phyloP scores from a whole-genome alignment of 441 rosid genomes.

The Pelargonium australe region DNA sequence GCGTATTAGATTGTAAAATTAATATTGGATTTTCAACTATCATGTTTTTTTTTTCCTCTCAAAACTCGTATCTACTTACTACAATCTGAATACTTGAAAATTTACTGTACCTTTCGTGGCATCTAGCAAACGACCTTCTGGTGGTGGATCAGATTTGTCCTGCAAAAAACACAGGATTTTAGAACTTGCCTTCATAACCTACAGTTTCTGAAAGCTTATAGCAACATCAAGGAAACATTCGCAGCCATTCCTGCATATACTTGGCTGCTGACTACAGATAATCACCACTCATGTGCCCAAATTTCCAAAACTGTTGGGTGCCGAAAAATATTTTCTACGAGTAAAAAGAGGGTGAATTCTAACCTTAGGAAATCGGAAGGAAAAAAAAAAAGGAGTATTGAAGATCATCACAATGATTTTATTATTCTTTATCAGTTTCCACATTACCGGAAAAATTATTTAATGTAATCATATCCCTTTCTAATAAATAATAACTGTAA shows the following conservation, averaged over 20 bases:
- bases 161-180: conserved; percentile 14
- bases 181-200: not conserved
- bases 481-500: too few species aligned
- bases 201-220: not conserved
- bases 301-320: not conserved
- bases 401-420: not conserved
- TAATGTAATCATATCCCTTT: not conserved
- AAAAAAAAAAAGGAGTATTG: not conserved
- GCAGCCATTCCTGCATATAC: not conserved
- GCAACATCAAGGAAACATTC: not conserved
- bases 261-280: not conserved
- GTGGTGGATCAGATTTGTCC: conserved; percentile 66
- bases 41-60: not conserved
- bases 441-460: not conserved
- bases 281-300: not conserved
- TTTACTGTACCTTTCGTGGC: conserved; percentile 39
- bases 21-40: too few species aligned
- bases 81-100: not conserved
- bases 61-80: not conserved
- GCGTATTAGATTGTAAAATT: not conserved
- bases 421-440: not conserved
- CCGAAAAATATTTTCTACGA: not conserved
- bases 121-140: conserved; percentile 67
- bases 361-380: not conserved
- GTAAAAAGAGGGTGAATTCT: not conserved